Conservation (phyloP, 1,284 basidiomycete species). For the Apiotrichum siamense region DNA sequence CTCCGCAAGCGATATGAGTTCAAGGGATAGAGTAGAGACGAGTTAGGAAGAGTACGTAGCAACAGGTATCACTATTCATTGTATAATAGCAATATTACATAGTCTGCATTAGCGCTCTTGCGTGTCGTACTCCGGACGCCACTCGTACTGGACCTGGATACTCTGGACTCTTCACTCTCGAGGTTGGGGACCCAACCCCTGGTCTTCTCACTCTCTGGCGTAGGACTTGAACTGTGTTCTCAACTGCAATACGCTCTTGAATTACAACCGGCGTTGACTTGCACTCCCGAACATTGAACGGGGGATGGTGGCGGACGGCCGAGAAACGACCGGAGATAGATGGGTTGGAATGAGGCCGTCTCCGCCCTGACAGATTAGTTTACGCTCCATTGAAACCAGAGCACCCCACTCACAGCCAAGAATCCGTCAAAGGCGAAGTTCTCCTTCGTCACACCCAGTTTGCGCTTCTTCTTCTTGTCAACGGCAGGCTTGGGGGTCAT, state of each 20-base stretch:
- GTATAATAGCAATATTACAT: too few species aligned
- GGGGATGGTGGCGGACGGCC: constrained; percentile 24
- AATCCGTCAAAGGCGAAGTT: constrained; percentile 19
- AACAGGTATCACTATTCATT: not conserved
- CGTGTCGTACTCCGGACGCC: too few species aligned
- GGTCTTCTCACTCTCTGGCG: too few species aligned
- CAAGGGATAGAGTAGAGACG: constrained; percentile 6
- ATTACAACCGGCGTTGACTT: constrained; percentile 3
- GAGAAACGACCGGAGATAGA: constrained; percentile 29
- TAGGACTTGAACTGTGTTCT: too few species aligned
- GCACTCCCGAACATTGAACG: constrained; percentile 25
- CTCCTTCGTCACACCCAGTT: too few species aligned
- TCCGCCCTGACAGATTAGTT: constrained; percentile 30
- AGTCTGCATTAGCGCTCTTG: too few species aligned
- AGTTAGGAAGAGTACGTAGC: not conserved
- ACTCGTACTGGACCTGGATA: too few species aligned
- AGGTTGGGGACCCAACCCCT: too few species aligned
- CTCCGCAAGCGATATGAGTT: constrained; percentile 45
- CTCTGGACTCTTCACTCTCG: too few species aligned
- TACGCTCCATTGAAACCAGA: too few species aligned
- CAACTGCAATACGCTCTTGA: too few species aligned
- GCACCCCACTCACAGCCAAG: too few species aligned
- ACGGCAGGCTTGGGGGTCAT: not conserved
- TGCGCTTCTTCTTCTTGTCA: constrained; percentile 42
- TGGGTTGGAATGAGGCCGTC: constrained; percentile 40